Evolutionary conservation across 2,329 filamentous ascomycete genomes (phyloP).

Genomic region (Aspergillus latus): DNA sequence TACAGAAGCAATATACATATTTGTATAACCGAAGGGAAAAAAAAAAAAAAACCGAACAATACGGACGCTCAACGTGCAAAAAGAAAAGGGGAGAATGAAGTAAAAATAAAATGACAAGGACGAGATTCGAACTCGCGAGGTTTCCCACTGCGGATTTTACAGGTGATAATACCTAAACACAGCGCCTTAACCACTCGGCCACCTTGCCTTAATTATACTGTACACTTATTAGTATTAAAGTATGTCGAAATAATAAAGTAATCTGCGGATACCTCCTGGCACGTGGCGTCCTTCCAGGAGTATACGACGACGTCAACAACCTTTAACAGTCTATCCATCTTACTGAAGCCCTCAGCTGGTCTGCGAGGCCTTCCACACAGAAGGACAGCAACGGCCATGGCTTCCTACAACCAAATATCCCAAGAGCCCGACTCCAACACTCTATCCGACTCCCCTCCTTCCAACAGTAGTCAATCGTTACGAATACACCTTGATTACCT

Average conservation of each 20-base stretch:
- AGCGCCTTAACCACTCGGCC: too few relatives aligned
- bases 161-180: slow-evolving; percentile 87
- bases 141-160: slow-evolving; percentile 75
- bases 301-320: background rate
- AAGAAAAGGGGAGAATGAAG: too few relatives aligned
- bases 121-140: too few relatives aligned
- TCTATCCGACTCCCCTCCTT: background rate
- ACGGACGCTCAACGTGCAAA: too few relatives aligned
- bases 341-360: background rate
- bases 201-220: background rate
- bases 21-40: too few relatives aligned
- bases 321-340: background rate
- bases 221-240: too few relatives aligned
- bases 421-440: background rate
- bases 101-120: too few relatives aligned
- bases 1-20: too few relatives aligned
- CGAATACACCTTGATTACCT: slow-evolving; percentile 20
- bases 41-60: too few relatives aligned
- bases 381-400: too few relatives aligned
- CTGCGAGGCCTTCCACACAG: too few relatives aligned
- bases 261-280: background rate
- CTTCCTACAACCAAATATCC: background rate
- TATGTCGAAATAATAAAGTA: too few relatives aligned
- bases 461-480: background rate
- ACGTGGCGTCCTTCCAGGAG: background rate